Base-by-base conservation (phyloP, 345 rosid species). In the Punica granatum region DNA sequence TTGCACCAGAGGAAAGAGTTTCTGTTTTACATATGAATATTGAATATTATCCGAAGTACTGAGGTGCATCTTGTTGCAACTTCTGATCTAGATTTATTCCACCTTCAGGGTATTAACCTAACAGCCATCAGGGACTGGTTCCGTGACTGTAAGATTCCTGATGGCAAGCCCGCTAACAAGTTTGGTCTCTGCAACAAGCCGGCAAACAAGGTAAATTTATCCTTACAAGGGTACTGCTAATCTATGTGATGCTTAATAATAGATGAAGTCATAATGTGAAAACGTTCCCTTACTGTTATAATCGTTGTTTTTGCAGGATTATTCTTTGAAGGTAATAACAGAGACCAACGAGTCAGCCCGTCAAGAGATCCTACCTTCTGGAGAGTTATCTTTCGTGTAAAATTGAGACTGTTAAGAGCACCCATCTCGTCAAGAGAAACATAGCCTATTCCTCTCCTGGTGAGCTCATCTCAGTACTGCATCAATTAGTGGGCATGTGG, bases 101-200 rank as follows among this genome's bases (percentile, higher is more conserved):
- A 77, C 23, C 46, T 69, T 69, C 85, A 91, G 99, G 97, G 97
- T n/a, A n/a, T n/a, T 37, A 89, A 96, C 51, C 84, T 94, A 1
- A 85, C 89, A 34, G 90, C 92, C 26, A 85, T 91, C 69, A 83
- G 99, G 75, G 92, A 86, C 70, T 94, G 98, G 99, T 91, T 94
- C 69, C 87, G 96, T 73, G 98, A 94, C 77, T 95, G 92, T 79
- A 92, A 94, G 78, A 86, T 85, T 71, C 99, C 97, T 6, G 99
- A 94, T 75, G 99, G 96, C 42, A 94, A n/a, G n/a, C n/a, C n/a
- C n/a, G n/a, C n/a, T n/a, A n/a, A n/a, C n/a, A n/a, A n/a, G n/a
- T n/a, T n/a, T n/a, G n/a, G n/a, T n/a, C n/a, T n/a, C n/a, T n/a
- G n/a, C n/a, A n/a, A n/a, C n/a, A n/a, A n/a, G n/a, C n/a, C n/a